Evolutionary conservation across 2,329 filamentous ascomycete genomes (phyloP).

Genomic region (Cytospora piceae): DNA sequence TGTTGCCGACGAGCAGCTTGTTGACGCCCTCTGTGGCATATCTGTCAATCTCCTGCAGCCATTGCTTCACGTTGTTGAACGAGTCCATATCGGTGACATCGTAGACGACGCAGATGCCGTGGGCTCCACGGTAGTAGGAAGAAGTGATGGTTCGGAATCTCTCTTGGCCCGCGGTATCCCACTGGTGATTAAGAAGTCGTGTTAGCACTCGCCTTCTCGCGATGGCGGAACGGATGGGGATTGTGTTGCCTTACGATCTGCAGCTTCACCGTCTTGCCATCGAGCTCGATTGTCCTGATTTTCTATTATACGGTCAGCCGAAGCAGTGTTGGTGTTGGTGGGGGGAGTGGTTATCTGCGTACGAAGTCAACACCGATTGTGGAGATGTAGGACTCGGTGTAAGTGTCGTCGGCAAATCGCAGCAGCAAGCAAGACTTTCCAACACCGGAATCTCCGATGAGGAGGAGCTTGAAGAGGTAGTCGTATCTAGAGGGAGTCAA

Average conservation of each 20-base stretch:
- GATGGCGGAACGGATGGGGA: background rate
- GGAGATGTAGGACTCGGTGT: conserved; percentile 99
- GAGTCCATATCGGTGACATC: conserved; percentile 99
- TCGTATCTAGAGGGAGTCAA: conserved; percentile 78
- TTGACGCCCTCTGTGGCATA: conserved; percentile 99
- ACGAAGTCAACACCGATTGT: conserved; percentile 99
- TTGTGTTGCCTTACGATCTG: conserved; percentile 77
- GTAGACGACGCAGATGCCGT: conserved; percentile 99
- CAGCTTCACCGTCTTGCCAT: conserved; percentile 99
- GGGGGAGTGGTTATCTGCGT: conserved; percentile 49
- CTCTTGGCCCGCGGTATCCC: conserved; percentile 99
- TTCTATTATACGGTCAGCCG: conserved; percentile 65
- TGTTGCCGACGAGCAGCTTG: conserved; percentile 99
- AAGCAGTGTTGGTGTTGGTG: background rate
- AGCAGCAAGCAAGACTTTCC: conserved; percentile 99
- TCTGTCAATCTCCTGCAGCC: conserved; percentile 99
- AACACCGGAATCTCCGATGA: conserved; percentile 99
- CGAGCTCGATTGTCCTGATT: conserved; percentile 99
- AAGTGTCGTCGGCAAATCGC: conserved; percentile 98
- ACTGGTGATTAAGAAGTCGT: conserved; percentile 58
- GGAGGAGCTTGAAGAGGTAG: conserved; percentile 99
- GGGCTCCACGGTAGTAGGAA: conserved; percentile 98
- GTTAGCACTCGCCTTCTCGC: conserved; percentile 36
- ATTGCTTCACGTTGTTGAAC: conserved; percentile 99
- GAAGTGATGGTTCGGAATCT: conserved; percentile 99